phyloP scores from a whole-genome alignment of 495 filamentous ascomycete genomes.

The Aspergillus baeticus region DNA sequence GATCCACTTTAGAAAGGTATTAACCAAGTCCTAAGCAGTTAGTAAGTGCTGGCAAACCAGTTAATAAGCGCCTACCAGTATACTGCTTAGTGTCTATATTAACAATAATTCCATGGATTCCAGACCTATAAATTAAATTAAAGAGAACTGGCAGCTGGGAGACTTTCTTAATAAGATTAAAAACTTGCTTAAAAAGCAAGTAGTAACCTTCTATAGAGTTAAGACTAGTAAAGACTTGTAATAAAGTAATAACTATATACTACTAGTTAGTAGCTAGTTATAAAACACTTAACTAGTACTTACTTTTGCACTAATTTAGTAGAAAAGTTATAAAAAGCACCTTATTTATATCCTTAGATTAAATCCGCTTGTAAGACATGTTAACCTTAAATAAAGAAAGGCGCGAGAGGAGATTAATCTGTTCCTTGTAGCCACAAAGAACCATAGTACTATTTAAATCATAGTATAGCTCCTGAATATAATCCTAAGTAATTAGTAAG shows the following conservation, averaged over 20 bases:
- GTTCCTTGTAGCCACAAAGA: conserved; percentile 9
- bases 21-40: conserved; percentile 6
- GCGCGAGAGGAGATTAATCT: background rate
- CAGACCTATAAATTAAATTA: conserved; percentile 10
- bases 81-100: conserved; percentile 9
- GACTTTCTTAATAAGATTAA: conserved; percentile 3
- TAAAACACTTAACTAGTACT: background rate
- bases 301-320: conserved; percentile 4
- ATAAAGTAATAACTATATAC: conserved; percentile 6
- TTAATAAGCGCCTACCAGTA: conserved; percentile 8
- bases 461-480: conserved; percentile 13
- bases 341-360: conserved; percentile 8
- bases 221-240: conserved; percentile 5
- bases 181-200: conserved; percentile 6
- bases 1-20: conserved; percentile 9
- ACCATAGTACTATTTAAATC: conserved; percentile 9
- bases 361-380: conserved; percentile 8
- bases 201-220: conserved; percentile 9
- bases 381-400: conserved; percentile 12
- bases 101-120: conserved; percentile 12
- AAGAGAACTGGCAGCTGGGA: background rate
- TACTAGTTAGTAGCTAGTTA: background rate
- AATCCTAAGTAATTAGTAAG: conserved; percentile 11
- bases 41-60: background rate
- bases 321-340: conserved; percentile 11